These are phyloP conservation scores for Arabidopsis lyrata DNA, from an alignment of 441 rosid species.

Conservation along the genomic window DNA sequence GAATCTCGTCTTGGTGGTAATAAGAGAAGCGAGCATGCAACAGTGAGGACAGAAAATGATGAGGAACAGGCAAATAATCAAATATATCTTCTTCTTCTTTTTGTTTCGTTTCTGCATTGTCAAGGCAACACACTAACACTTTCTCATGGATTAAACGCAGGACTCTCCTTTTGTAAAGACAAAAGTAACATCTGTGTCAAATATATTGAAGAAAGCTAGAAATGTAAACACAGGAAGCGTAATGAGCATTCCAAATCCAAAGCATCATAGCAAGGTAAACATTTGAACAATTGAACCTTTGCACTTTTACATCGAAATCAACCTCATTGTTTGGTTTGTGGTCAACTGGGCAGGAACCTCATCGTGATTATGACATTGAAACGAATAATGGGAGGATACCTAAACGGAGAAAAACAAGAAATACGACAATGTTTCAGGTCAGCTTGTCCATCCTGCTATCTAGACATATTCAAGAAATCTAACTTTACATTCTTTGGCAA, in stretches of 20 bases:
- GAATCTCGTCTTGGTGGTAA: constrained; percentile 53
- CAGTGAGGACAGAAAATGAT: constrained; percentile 47
- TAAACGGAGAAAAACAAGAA: constrained; percentile 73
- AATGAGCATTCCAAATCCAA: constrained; percentile 1
- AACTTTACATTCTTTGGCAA: constrained; percentile 2
- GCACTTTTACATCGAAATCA: constrained; percentile 11
- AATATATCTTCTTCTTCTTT: neutral
- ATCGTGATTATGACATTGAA: constrained; percentile 81
- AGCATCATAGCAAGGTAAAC: constrained; percentile 55
- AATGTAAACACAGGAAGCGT: constrained; percentile 14
- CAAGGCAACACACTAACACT: neutral
- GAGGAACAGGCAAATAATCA: constrained; percentile 54
- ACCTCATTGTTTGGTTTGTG: constrained; percentile 31
- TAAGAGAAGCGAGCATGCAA: constrained; percentile 50
- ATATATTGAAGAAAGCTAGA: neutral
- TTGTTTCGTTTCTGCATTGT: neutral
- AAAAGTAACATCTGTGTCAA: neutral
- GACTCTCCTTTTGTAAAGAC: constrained; percentile 5
- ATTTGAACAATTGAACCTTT: neutral
- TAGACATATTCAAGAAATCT: neutral
- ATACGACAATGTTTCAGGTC: constrained; percentile 83
- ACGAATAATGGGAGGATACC: constrained; percentile 67
- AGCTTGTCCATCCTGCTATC: constrained; percentile 9
- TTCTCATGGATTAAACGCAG: neutral
- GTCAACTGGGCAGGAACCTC: constrained; percentile 66